A percentile compares a stretch with the other conserved stretches of the same genome.
These are phyloP conservation scores for Neofusicoccum parvum DNA, from an alignment of 2,329 filamentous ascomycete genomes.

Conservation along the genomic window DNA sequence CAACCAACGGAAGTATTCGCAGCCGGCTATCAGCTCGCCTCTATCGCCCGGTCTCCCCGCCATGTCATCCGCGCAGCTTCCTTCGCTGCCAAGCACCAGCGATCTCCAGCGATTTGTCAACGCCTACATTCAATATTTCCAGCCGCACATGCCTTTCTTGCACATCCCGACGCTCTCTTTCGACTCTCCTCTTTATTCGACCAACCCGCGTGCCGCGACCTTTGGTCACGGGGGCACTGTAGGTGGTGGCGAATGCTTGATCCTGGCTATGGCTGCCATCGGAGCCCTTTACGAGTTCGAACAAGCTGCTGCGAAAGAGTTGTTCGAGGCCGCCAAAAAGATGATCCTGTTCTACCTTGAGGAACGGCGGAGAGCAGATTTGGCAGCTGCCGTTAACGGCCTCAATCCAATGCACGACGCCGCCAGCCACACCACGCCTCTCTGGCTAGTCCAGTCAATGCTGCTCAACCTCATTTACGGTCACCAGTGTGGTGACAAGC, in stretches of 20 bases:
- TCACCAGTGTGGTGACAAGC: slow-evolving; percentile 90
- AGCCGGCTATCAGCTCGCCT: slow-evolving; percentile 58
- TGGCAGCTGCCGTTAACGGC: slow-evolving; percentile 62
- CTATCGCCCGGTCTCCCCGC: slow-evolving; percentile 40
- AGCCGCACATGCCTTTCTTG: slow-evolving; percentile 92
- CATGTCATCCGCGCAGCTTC: slow-evolving; percentile 47
- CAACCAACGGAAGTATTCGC: slow-evolving; percentile 60
- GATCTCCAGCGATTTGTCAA: slow-evolving; percentile 90
- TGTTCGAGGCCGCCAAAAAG: slow-evolving; percentile 93
- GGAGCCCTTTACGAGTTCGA: slow-evolving; percentile 88
- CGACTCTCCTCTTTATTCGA: slow-evolving; percentile 71
- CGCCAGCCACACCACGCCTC: slow-evolving; percentile 72
- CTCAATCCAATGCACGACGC: slow-evolving; percentile 57
- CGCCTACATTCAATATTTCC: slow-evolving; percentile 88
- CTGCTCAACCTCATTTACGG: slow-evolving; percentile 94
- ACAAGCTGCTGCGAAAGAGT: slow-evolving; percentile 72
- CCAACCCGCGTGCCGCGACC: slow-evolving; percentile 61
- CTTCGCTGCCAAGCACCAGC: slow-evolving; percentile 72
- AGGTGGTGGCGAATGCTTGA: slow-evolving; percentile 82
- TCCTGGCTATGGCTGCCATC: slow-evolving; percentile 85
- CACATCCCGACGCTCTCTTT: slow-evolving; percentile 92
- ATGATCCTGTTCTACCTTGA: slow-evolving; percentile 94
- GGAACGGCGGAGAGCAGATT: slow-evolving; percentile 82
- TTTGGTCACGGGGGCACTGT: slow-evolving; percentile 58
- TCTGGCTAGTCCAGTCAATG: slow-evolving; percentile 98